phyloP scores from a whole-genome alignment of 2,329 filamentous ascomycete genomes.

The Ophiobolus disseminans region DNA sequence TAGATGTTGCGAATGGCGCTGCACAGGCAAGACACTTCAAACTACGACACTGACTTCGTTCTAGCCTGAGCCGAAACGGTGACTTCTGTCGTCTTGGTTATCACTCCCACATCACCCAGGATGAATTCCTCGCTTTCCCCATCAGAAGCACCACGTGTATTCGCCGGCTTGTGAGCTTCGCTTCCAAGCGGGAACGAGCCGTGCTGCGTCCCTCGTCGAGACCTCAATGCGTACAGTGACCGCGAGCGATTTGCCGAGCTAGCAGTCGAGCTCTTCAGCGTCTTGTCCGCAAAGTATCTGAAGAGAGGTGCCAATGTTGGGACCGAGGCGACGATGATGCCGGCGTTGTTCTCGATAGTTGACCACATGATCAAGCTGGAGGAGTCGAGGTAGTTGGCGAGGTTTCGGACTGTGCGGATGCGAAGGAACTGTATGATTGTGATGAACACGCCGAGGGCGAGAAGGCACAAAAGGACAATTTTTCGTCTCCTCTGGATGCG shows the following conservation, averaged over 20 bases:
- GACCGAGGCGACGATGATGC: conserved; percentile 22
- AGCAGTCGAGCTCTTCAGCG: conserved; percentile 12
- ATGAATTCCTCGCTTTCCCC: conserved; percentile 17
- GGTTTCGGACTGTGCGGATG: conserved; percentile 16
- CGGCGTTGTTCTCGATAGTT: conserved; percentile 22
- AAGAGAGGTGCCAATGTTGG: conserved; percentile 20
- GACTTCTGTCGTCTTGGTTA: conserved; percentile 15
- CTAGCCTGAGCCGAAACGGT: neutral
- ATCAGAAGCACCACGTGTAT: neutral
- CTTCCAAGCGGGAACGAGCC: conserved; percentile 5
- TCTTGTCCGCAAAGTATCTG: conserved; percentile 24
- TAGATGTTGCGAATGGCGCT: no score
- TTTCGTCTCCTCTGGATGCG: conserved; percentile 23
- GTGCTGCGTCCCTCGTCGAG: conserved; percentile 2
- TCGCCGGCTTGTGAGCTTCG: neutral
- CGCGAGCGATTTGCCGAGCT: conserved; percentile 8
- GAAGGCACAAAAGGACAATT: conserved; percentile 13
- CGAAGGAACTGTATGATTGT: conserved; percentile 23
- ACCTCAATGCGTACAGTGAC: conserved; percentile 12
- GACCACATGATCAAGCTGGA: conserved; percentile 25
- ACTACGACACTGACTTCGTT: neutral
- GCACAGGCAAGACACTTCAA: no score
- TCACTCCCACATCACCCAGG: conserved; percentile 3
- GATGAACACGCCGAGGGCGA: conserved; percentile 21
- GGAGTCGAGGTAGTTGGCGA: conserved; percentile 24